These are phyloP conservation scores for Amphicarpaea edgeworthii DNA, from an alignment of 306 rosid genomes.

Conservation along the genomic window DNA sequence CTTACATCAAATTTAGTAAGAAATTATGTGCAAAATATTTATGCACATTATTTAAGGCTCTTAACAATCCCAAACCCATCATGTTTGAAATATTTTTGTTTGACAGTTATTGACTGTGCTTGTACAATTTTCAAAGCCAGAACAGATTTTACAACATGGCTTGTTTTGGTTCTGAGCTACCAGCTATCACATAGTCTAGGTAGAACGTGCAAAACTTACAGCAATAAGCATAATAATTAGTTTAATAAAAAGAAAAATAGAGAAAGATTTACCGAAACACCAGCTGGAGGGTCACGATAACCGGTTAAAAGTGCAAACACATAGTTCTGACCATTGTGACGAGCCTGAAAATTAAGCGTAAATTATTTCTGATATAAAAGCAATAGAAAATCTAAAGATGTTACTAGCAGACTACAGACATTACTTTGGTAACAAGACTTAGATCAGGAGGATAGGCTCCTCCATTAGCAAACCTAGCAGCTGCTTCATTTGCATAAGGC, in stretches of 20 bases:
- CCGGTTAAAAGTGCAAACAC: constrained; percentile 72
- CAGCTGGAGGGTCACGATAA: constrained; percentile 77
- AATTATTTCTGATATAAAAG: constrained; percentile 3
- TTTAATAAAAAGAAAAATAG: no score
- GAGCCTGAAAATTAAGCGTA: constrained; percentile 70
- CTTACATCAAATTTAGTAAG: not conserved
- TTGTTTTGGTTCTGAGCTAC: not conserved
- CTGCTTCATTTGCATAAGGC: constrained; percentile 93
- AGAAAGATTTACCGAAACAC: constrained; percentile 70
- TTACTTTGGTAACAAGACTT: constrained; percentile 96
- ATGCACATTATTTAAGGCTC: constrained; percentile 16
- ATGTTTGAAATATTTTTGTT: no score
- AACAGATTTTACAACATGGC: no score
- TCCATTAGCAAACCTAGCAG: constrained; percentile 99
- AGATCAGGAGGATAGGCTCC: constrained; percentile 99
- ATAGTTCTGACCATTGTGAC: constrained; percentile 96
- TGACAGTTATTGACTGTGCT: no score
- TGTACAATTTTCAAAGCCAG: no score
- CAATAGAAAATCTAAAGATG: constrained; percentile 11
- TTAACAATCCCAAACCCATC: not conserved
- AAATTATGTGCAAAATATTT: constrained; percentile 11
- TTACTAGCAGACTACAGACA: constrained; percentile 39
- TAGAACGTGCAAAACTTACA: not conserved
- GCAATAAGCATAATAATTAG: not conserved
- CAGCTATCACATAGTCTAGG: not conserved